A percentile compares a stretch with the other conserved stretches of the same genome.
These are phyloP conservation scores for Elaeagnus macrophylla DNA, from an alignment of 306 rosid genomes.

Conservation along the genomic window DNA sequence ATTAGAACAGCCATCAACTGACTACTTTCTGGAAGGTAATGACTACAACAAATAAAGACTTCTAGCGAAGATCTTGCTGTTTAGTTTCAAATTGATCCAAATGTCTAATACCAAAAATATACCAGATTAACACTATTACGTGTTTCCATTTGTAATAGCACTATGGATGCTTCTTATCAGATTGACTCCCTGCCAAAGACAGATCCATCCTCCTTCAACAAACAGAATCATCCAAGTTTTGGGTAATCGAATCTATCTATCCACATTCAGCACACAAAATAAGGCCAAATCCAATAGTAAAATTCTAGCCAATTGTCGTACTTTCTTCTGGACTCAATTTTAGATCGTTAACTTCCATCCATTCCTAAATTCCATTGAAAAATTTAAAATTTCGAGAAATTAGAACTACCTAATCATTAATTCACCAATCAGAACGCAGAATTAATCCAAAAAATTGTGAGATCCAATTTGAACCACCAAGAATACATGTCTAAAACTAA, in stretches of 20 bases:
- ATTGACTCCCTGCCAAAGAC: neutral
- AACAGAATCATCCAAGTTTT: neutral
- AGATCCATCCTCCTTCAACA: neutral
- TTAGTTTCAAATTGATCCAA: slow-evolving; percentile 1
- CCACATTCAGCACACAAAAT: neutral
- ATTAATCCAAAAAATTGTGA: neutral
- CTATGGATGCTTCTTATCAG: neutral
- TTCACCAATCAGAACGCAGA: neutral
- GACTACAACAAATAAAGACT: neutral
- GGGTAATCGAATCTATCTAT: neutral
- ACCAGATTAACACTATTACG: neutral
- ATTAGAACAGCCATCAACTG: neutral
- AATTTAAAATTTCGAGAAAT: neutral
- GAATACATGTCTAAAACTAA: neutral
- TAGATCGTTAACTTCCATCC: slow-evolving; percentile 15
- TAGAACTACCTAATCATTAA: neutral
- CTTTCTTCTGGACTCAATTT: slow-evolving; percentile 9
- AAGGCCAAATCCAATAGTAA: neutral
- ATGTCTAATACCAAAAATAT: neutral
- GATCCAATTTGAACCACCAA: slow-evolving; percentile 9
- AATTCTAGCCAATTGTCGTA: neutral
- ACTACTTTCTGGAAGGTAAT: neutral
- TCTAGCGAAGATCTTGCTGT: neutral
- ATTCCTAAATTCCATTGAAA: slow-evolving; percentile 14
- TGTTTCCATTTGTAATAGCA: neutral